Evolutionary conservation across 164 flowering plant species (phyloP).

Genomic region (Piper betle): DNA sequence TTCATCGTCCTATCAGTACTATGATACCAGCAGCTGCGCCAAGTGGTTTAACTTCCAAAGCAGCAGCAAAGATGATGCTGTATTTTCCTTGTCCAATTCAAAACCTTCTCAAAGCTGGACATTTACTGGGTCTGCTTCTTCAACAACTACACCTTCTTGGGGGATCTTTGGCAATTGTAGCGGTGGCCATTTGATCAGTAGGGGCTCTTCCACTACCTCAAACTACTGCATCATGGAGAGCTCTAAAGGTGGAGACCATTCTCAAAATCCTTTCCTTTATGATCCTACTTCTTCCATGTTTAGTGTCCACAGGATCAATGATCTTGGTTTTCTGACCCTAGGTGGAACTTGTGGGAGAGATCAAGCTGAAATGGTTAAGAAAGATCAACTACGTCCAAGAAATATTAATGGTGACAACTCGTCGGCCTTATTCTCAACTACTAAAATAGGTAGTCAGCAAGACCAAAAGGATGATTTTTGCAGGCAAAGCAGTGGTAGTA

Average conservation of each 20-base stretch:
- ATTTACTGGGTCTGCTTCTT: conserved; percentile 8
- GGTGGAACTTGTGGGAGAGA: conserved; percentile 8
- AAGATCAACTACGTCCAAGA: conserved; percentile 6
- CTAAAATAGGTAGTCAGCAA: conserved; percentile 12
- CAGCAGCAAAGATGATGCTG: conserved; percentile 15
- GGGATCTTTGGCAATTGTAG: conserved; percentile 11
- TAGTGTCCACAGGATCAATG: conserved; percentile 9
- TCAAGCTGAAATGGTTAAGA: conserved; percentile 10
- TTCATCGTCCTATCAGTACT: conserved; percentile 8
- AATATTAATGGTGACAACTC: conserved; percentile 14
- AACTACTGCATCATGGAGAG: conserved; percentile 14
- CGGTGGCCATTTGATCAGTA: conserved; percentile 8
- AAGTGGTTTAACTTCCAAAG: conserved; percentile 20
- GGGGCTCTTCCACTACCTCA: conserved; percentile 6
- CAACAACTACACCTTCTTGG: conserved; percentile 9
- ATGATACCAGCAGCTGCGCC: conserved; percentile 10
- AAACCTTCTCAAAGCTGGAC: conserved; percentile 15
- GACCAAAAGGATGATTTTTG: conserved; percentile 22
- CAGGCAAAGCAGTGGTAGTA: too few species aligned
- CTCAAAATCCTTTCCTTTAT: not conserved
- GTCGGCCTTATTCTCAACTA: conserved; percentile 8
- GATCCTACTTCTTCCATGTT: conserved; percentile 10
- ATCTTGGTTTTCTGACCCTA: conserved; percentile 12
- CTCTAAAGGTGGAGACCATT: conserved; percentile 11
- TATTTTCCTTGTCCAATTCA: conserved; percentile 14